Conservation (phyloP, 306 rosid species). For the Acacia acuminata region DNA sequence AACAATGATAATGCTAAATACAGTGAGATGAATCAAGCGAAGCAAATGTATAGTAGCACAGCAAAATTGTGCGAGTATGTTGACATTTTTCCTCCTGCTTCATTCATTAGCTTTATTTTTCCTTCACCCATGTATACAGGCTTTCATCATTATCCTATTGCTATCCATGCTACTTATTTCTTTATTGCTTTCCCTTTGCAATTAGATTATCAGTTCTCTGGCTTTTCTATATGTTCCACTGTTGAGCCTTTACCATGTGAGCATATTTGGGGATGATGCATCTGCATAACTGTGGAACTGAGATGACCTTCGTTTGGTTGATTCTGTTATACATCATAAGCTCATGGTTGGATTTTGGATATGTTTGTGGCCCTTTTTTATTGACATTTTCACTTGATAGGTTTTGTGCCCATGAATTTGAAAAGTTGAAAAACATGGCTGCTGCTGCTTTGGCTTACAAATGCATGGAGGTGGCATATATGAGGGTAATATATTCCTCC, state of each 20-base stretch:
- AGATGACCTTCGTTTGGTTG: constrained; percentile 21
- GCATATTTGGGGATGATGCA: not conserved
- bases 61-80: constrained; percentile 96
- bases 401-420: constrained; percentile 95
- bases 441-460: constrained; percentile 98
- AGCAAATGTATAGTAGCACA: constrained; percentile 76
- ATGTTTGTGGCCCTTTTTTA: not conserved
- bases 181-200: not conserved
- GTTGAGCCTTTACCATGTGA: not conserved
- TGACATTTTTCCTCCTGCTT: constrained; percentile 20
- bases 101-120: constrained; percentile 15
- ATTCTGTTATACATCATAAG: not conserved
- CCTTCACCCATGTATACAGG: not conserved
- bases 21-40: constrained; percentile 59
- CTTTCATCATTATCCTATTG: not conserved
- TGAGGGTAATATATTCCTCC: constrained; percentile 85
- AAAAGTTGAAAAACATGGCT: constrained; percentile 87
- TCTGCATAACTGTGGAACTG: not conserved
- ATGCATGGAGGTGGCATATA: constrained; percentile 93
- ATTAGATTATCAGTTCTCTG: not conserved
- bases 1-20: constrained; percentile 63
- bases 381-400: constrained; percentile 44
- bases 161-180: not conserved
- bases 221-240: not conserved
- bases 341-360: not conserved